Evolutionary conservation across 2,329 filamentous ascomycete genomes (phyloP), one percentile per base, ranked within the genome.

Genomic region (Paecilomyces variotii): DNA sequence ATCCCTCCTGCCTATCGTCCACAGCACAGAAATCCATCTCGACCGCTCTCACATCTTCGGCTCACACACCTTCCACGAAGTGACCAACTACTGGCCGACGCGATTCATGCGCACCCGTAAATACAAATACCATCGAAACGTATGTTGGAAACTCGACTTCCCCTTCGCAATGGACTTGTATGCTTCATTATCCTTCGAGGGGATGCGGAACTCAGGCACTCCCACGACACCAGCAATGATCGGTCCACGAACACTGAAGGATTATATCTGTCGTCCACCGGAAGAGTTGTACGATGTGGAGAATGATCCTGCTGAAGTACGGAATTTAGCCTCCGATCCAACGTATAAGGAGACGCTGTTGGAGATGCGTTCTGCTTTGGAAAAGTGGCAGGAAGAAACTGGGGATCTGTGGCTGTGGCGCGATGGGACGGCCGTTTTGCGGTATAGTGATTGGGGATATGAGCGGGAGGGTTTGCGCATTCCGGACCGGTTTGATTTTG

Each of bases 21-120:
- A 64, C 9, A 59, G 56, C 0, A 45, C 53, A 7, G 14, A 62
- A 2, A 45, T 62, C 0, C 56, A 70, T 11, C 53, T 65, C 1
- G 63, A 61, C 3, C 68, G 70, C 64, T 61, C 71, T n/a, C 70
- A 76, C 10, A 74, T 81, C 6, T 81, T 78, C 59, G 79, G 80
- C 14, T 80, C 78, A 0, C 79, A 82, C 63, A 82, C 80, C 0
- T 81, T 80, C 63, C 79, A 82, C 57, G 79, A 82, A 59, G 68
- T 78, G 1, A 74, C 72, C 4, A 80, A 81, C 61, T 82, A 81
- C 67, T 82, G 75, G 73, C 79, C 80, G 0, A 82, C 79, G 1
- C 72, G 79, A 11, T 77, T 73, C 61, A 67, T 81, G 35, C 76
- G 79, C n/a, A 73, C 67, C 2, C 64, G 63, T 0, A 65, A 67